phyloP scores from a whole-genome alignment of 768 basidiomycete species.

The Antrodiella citrinella region DNA sequence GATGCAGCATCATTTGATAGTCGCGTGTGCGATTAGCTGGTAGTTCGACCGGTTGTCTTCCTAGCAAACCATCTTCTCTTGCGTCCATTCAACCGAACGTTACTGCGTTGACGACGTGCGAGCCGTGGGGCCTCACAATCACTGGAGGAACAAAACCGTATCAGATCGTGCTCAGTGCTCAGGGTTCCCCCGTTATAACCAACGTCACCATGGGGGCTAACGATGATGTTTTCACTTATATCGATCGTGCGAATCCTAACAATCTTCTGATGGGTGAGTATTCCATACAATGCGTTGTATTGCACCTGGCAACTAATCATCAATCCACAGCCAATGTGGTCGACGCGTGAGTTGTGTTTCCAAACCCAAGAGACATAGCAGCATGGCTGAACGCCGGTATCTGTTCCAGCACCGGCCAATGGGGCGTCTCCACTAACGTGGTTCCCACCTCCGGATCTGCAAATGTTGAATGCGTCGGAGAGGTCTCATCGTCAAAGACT shows the following conservation, averaged over 20 bases:
- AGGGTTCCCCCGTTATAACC: constrained; percentile 31
- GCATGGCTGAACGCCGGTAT: no score
- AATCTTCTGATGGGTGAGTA: constrained; percentile 33
- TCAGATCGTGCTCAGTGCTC: constrained; percentile 30
- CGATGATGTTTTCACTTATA: constrained; percentile 34
- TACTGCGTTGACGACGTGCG: constrained; percentile 33
- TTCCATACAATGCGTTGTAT: background rate
- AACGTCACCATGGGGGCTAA: constrained; percentile 31
- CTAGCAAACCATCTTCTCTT: constrained; percentile 19
- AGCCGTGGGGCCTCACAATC: constrained; percentile 38
- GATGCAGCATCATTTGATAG: background rate
- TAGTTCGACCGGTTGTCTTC: constrained; percentile 23
- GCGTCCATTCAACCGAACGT: constrained; percentile 30
- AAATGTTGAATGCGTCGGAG: constrained; percentile 25
- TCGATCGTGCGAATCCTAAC: constrained; percentile 32
- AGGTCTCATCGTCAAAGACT: constrained; percentile 23
- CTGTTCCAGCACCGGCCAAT: constrained; percentile 35
- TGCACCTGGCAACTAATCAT: background rate
- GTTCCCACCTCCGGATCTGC: constrained; percentile 20
- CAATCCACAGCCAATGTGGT: constrained; percentile 10
- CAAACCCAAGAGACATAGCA: background rate
- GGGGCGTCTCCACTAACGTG: constrained; percentile 19
- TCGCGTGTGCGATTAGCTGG: no score
- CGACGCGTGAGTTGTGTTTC: constrained; percentile 31
- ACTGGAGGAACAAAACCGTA: constrained; percentile 39